phyloP scores from a whole-genome alignment of 108 stramenopile species.

The Aureococcus anophagefferens region DNA sequence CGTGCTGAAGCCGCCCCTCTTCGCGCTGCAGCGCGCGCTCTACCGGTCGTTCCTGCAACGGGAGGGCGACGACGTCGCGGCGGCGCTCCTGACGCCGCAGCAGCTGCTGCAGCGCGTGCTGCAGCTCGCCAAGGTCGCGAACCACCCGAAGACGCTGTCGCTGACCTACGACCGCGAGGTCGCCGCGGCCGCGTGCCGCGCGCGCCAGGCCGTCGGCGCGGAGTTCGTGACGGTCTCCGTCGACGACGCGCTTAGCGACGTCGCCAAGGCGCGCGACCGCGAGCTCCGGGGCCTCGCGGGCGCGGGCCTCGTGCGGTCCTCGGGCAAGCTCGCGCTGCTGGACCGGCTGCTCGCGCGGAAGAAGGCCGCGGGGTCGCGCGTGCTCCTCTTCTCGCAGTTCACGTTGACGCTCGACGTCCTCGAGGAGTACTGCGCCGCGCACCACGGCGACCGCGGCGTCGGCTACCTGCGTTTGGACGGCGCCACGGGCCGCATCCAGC shows the following conservation, averaged over 20 bases:
- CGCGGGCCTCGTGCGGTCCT: slow-evolving; percentile 56
- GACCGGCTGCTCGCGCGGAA: slow-evolving; percentile 59
- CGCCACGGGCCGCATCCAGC: slow-evolving; percentile 51
- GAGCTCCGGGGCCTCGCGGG: slow-evolving; percentile 4
- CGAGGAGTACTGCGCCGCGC: slow-evolving; percentile 71
- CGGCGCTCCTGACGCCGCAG: not conserved
- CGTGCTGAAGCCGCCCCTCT: slow-evolving; percentile 59
- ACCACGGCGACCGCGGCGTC: slow-evolving; percentile 64
- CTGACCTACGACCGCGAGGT: slow-evolving; percentile 92
- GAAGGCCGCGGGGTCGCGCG: slow-evolving; percentile 62
- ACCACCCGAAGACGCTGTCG: too few relatives aligned
- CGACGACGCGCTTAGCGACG: too few relatives aligned
- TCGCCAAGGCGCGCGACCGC: too few relatives aligned
- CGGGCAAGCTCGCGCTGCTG: slow-evolving; percentile 63
- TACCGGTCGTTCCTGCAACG: slow-evolving; percentile 1
- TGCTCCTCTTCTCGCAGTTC: slow-evolving; percentile 81
- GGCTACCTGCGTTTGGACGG: slow-evolving; percentile 69
- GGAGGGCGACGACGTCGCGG: not conserved
- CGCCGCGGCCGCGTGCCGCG: too few relatives aligned
- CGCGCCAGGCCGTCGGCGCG: too few relatives aligned
- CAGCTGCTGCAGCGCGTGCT: slow-evolving; percentile 66
- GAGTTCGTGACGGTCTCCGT: too few relatives aligned
- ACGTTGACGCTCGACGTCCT: slow-evolving; percentile 73
- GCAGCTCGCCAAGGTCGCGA: slow-evolving; percentile 97
- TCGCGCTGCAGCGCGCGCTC: slow-evolving; percentile 46